Evolutionary conservation across 2,329 filamentous ascomycete species (phyloP).

Genomic region (Fusarium austroafricanum): DNA sequence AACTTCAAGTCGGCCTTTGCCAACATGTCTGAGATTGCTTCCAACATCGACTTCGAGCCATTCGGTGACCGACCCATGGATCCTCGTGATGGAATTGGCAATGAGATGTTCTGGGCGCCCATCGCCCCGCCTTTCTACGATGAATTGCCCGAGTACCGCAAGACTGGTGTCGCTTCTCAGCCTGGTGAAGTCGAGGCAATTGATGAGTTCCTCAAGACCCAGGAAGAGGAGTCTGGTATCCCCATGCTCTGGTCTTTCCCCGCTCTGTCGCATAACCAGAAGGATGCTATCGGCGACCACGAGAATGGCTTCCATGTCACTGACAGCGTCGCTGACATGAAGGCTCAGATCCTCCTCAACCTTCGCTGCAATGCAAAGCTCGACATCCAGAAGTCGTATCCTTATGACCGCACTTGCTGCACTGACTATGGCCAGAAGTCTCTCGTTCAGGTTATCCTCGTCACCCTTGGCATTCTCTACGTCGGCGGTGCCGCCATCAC

Average conservation of each 20-base stretch:
- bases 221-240: slow-evolving; percentile 31
- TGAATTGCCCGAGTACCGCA: slow-evolving; percentile 32
- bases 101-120: slow-evolving; percentile 46
- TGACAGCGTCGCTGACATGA: slow-evolving; percentile 45
- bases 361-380: slow-evolving; percentile 62
- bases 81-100: slow-evolving; percentile 43
- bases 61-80: slow-evolving; percentile 41
- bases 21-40: slow-evolving; percentile 38
- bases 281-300: slow-evolving; percentile 33
- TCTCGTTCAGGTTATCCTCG: slow-evolving; percentile 39
- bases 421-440: slow-evolving; percentile 55
- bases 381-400: slow-evolving; percentile 50
- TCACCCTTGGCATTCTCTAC: slow-evolving; percentile 34
- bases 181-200: slow-evolving; percentile 29
- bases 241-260: slow-evolving; percentile 39
- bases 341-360: slow-evolving; percentile 61
- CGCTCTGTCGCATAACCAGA: slow-evolving; percentile 22
- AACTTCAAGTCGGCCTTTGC: slow-evolving; percentile 27
- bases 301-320: slow-evolving; percentile 48
- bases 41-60: slow-evolving; percentile 27
- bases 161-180: slow-evolving; percentile 25
- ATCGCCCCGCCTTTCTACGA: slow-evolving; percentile 41
- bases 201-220: slow-evolving; percentile 33
- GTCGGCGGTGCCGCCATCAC: slow-evolving; percentile 30
- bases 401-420: slow-evolving; percentile 65